Percentiles rank a stretch among this genome's conserved stretches.
phyloP scores from a whole-genome alignment of 192 early-diverging fungal genomes.

The Lunasporangiospora selenospora region DNA sequence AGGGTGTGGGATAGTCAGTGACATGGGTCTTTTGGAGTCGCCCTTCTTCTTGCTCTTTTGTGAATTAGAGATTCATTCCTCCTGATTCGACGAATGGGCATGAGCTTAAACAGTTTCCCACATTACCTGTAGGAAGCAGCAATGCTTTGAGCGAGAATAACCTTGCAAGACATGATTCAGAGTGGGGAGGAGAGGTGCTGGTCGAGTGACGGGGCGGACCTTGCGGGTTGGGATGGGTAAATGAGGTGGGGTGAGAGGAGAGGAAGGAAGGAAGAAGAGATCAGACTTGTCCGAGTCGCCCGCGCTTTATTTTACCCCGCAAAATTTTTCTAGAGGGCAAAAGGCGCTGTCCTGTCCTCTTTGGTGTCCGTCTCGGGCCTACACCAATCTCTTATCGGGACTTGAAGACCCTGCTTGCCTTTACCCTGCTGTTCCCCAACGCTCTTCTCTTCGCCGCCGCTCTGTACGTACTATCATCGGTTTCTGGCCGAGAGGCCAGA shows the following conservation, averaged over 20 bases:
- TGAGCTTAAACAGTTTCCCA: no score
- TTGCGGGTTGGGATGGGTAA: background rate
- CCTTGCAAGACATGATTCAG: conserved; percentile 55
- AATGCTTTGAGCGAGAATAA: conserved; percentile 67
- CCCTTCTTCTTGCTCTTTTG: no score
- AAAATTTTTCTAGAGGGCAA: conserved; percentile 8
- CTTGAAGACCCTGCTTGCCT: no score
- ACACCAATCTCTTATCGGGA: no score
- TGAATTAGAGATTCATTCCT: conserved; percentile 10
- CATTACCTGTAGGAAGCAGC: conserved; percentile 71
- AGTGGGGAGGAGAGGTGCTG: background rate
- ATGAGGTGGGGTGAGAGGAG: background rate
- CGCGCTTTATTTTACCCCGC: conserved; percentile 4
- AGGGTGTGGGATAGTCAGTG: background rate
- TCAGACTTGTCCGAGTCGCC: background rate
- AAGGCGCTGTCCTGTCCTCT: no score
- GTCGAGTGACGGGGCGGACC: background rate
- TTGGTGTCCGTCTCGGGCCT: no score
- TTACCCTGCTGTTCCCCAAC: no score
- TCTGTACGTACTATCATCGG: no score
- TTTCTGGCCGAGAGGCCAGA: no score
- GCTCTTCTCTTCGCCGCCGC: no score
- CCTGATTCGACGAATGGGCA: background rate
- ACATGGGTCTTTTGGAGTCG: no score
- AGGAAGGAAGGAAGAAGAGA: background rate